phyloP scores from a whole-genome alignment of 1,139 yeast genomes.

The Yamadazyma conglobata region DNA sequence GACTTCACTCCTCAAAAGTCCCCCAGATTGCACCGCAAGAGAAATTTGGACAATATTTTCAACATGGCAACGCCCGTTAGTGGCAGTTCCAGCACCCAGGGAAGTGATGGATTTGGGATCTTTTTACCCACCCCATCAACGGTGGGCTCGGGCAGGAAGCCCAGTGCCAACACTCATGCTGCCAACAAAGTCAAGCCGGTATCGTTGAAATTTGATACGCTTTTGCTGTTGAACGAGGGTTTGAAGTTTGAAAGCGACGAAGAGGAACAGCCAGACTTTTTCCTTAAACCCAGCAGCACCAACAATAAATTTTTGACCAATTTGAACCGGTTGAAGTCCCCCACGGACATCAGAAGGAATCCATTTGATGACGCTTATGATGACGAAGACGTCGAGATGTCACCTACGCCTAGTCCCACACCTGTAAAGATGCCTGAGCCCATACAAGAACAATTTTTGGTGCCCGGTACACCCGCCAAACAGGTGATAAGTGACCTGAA shows the following conservation, averaged over 20 bases:
- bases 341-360: conserved; percentile 8
- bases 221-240: conserved; percentile 19
- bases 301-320: conserved; percentile 8
- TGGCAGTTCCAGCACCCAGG: not conserved
- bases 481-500: conserved; percentile 35
- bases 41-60: conserved; percentile 17
- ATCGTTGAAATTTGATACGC: conserved; percentile 18
- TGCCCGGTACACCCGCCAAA: conserved; percentile 29
- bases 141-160: conserved; percentile 35
- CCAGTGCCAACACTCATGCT: conserved; percentile 1
- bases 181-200: conserved; percentile 9
- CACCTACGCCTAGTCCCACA: conserved; percentile 9
- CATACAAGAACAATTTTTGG: not conserved
- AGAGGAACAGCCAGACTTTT: conserved; percentile 15
- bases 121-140: conserved; percentile 43
- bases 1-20: conserved; percentile 37
- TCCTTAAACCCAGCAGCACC: conserved; percentile 8
- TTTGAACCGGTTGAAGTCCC: conserved; percentile 11
- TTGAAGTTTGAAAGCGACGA: conserved; percentile 18
- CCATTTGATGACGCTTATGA: conserved; percentile 6
- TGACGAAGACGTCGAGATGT: conserved; percentile 1
- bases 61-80: conserved; percentile 7
- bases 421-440: conserved; percentile 1
- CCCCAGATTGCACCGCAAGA: conserved; percentile 17
- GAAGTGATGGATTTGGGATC: conserved; percentile 21